phyloP scores from a whole-genome alignment of 176 grass and related monocot species.

The Themeda triandra region DNA sequence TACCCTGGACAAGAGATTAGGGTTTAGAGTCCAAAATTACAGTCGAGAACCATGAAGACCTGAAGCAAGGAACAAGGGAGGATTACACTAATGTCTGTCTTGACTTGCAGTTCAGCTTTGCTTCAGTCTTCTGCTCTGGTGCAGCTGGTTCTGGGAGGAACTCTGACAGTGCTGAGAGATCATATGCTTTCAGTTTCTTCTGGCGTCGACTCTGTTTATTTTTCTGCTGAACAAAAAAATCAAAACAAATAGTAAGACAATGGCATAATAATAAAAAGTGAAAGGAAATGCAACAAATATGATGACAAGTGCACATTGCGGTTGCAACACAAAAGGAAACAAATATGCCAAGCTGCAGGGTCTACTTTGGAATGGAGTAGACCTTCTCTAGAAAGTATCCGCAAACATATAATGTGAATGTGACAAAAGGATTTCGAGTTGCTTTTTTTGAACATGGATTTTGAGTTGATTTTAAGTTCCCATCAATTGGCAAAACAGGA shows the following conservation, averaged over 20 bases:
- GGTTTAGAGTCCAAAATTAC: neutral
- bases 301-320: neutral
- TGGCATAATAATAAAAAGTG: neutral
- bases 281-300: neutral
- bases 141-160: slow-evolving; percentile 51
- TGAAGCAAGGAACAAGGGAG: neutral
- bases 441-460: no score
- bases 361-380: neutral
- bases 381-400: neutral
- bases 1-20: slow-evolving; percentile 26
- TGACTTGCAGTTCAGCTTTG: slow-evolving; percentile 73
- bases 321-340: no score
- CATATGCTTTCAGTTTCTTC: slow-evolving; percentile 87
- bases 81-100: slow-evolving; percentile 76
- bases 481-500: neutral
- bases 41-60: neutral
- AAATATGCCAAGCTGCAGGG: no score
- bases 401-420: neutral
- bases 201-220: slow-evolving; percentile 51
- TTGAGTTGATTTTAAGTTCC: neutral
- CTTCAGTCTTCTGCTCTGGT: slow-evolving; percentile 15
- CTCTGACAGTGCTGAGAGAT: slow-evolving; percentile 61
- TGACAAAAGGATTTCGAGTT: neutral
- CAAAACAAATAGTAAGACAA: neutral
- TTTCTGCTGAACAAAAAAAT: slow-evolving; percentile 43